Percentiles rank a stretch among this genome's conserved stretches.
Evolutionary conservation across 225 moss, liverwort and hornwort species (phyloP).

Genomic region (Bryum argenteum): DNA sequence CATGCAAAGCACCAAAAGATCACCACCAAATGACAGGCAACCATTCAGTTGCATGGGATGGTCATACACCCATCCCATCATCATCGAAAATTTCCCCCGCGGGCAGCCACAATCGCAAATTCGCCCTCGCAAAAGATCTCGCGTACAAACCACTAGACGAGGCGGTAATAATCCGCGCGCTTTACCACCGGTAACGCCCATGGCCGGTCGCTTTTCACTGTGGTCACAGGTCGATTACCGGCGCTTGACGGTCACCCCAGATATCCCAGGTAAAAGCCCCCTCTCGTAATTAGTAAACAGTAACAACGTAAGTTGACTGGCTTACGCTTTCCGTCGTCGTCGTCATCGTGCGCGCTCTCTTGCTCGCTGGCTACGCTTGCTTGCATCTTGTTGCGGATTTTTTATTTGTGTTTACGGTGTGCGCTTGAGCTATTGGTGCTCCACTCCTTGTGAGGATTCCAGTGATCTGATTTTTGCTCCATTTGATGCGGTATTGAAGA

Average conservation of each 20-base stretch:
- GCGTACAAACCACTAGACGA: constrained; percentile 5
- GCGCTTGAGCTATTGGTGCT: constrained; percentile 1
- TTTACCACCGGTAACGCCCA: constrained; percentile 13
- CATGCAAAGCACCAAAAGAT: background rate
- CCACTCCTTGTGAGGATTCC: background rate
- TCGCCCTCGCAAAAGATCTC: constrained; percentile 35
- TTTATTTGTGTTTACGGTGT: background rate
- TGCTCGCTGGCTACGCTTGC: background rate
- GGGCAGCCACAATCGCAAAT: constrained; percentile 30
- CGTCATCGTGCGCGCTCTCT: constrained; percentile 28
- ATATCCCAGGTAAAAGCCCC: constrained; percentile 22
- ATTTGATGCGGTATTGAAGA: constrained; percentile 17
- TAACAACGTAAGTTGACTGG: constrained; percentile 33
- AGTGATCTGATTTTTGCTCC: background rate
- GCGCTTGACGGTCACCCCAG: background rate
- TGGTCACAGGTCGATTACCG: background rate
- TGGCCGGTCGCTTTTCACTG: background rate
- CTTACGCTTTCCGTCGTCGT: constrained; percentile 51
- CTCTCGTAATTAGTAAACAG: background rate
- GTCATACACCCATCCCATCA: background rate
- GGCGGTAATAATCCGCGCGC: accelerated
- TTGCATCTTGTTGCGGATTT: background rate
- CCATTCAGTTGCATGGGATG: background rate
- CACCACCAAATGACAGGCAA: background rate
- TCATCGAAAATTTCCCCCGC: background rate